Conservation (phyloP, 2,329 filamentous ascomycete genomes). For the Bipolaris oryzae region DNA sequence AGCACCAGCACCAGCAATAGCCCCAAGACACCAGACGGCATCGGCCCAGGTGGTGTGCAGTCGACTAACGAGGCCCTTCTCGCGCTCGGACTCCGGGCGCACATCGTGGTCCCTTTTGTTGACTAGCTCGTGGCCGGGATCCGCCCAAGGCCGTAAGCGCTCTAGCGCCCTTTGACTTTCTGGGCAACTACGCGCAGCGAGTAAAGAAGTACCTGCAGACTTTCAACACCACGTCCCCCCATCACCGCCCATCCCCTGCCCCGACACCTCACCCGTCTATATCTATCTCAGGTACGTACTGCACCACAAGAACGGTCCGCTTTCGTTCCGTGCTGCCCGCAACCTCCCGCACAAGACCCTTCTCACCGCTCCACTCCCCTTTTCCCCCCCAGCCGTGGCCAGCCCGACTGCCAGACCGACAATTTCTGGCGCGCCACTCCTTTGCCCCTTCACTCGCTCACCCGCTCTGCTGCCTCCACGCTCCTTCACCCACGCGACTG, state of each 20-base stretch:
- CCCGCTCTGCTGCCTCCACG: slow-evolving; percentile 19
- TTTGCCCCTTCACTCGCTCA: slow-evolving; percentile 17
- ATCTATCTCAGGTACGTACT: slow-evolving; percentile 43
- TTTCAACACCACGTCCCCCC: slow-evolving; percentile 40
- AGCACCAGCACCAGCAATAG: neutral
- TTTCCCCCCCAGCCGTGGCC: slow-evolving; percentile 42
- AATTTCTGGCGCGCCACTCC: slow-evolving; percentile 31
- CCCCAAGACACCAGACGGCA: neutral
- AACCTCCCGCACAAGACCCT: slow-evolving; percentile 28
- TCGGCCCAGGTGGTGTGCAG: slow-evolving; percentile 8
- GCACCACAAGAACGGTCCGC: slow-evolving; percentile 17
- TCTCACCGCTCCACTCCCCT: slow-evolving; percentile 44
- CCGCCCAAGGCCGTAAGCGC: slow-evolving; percentile 30
- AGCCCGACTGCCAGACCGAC: slow-evolving; percentile 35
- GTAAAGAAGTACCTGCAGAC: slow-evolving; percentile 47
- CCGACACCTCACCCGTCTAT: slow-evolving; percentile 28
- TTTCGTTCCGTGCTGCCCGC: slow-evolving; percentile 27
- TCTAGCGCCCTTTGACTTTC: slow-evolving; percentile 37
- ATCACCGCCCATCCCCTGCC: slow-evolving; percentile 39
- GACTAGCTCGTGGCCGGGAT: slow-evolving; percentile 20
- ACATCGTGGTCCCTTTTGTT: slow-evolving; percentile 22
- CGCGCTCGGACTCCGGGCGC: slow-evolving; percentile 26
- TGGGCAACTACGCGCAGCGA: slow-evolving; percentile 41
- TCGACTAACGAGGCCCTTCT: slow-evolving; percentile 4
- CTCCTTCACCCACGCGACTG: slow-evolving; percentile 34